Evolutionary conservation across 225 moss, liverwort and hornwort genomes (phyloP), one percentile per base, ranked within the genome.

Genomic region (Pseudisothecium myosuroides): DNA sequence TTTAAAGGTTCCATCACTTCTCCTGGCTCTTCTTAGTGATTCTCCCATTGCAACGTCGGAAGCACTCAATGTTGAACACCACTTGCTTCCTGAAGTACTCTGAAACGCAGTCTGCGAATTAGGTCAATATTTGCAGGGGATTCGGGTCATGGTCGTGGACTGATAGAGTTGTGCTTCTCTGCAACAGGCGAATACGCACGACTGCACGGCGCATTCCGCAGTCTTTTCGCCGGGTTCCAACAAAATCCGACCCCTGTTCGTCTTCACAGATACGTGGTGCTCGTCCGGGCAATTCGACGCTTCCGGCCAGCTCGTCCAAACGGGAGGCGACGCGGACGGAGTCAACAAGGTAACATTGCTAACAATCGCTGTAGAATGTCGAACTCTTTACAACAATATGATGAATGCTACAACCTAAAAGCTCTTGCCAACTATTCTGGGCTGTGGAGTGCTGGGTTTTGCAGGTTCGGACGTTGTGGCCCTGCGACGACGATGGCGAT

Each of bases 131-230:
- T 73, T 31, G 61, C 76, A 31, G 49, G 29, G 80, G 80, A 29
- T 32, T 62, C 21, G 77, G 83, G 75, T 60, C 31, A 60, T 88
- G 55, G 9, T 56, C 52, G 39, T 63, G 58, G 26, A 34, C 73
- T 75, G 31, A 83, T 13, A 41, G 32, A 36, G 65, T n/a, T 63
- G 52, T 68, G 69, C 16, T 43, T 55, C 24, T 73, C 62, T 90
- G 68, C 69, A 66, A 85, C 91, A 94, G 92, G 92, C 86, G 29
- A 89, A 83, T 39, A 89, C 36, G 12, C 59, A 92, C 63, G 95
- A 95, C 89, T 95, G 95, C 89, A 91, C 92, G 31, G 95, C 95
- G 39, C 95, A 95, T 56, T 95, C 95, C 12, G 95, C 92, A 12
- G 41, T 93, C 39, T 95, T 80, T 92, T 90, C 91, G 68, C 92